Conservation (phyloP, 805 yeast species). For the Saccharomycopsis amapae region DNA sequence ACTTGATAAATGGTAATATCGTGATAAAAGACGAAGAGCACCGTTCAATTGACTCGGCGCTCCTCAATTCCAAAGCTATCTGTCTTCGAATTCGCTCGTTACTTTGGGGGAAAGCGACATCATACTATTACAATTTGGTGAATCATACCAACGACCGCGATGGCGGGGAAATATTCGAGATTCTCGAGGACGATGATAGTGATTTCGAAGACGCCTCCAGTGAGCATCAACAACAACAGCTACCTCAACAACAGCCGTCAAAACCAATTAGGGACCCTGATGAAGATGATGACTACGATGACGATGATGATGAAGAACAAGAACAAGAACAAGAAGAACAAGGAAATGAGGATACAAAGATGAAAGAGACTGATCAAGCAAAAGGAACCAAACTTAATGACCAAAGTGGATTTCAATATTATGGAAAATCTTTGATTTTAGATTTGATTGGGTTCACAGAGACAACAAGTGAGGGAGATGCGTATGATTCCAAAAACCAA, state of each 20-base stretch:
- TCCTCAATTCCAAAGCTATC: conserved; percentile 13
- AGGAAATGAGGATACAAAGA: not conserved
- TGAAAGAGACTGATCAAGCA: not conserved
- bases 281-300: conserved; percentile 20
- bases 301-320: conserved; percentile 22
- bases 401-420: not conserved
- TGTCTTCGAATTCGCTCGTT: conserved; percentile 15
- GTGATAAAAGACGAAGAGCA: conserved; percentile 33
- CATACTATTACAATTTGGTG: conserved; percentile 9
- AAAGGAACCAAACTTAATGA: not conserved
- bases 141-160: not conserved
- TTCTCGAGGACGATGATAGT: conserved; percentile 19
- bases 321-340: conserved; percentile 2
- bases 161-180: conserved; percentile 6
- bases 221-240: conserved; percentile 4
- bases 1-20: conserved; percentile 24
- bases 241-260: not conserved
- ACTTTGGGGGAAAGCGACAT: conserved; percentile 21
- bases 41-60: conserved; percentile 3
- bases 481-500: not conserved
- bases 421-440: not conserved
- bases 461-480: not conserved
- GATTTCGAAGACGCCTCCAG: conserved; percentile 19
- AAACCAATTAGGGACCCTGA: conserved; percentile 5
- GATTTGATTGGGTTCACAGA: not conserved